A percentile compares a stretch with the other conserved stretches of the same genome.
Conservation (phyloP, 2,329 filamentous ascomycete genomes). For the Trichophyton mentagrophytes region DNA sequence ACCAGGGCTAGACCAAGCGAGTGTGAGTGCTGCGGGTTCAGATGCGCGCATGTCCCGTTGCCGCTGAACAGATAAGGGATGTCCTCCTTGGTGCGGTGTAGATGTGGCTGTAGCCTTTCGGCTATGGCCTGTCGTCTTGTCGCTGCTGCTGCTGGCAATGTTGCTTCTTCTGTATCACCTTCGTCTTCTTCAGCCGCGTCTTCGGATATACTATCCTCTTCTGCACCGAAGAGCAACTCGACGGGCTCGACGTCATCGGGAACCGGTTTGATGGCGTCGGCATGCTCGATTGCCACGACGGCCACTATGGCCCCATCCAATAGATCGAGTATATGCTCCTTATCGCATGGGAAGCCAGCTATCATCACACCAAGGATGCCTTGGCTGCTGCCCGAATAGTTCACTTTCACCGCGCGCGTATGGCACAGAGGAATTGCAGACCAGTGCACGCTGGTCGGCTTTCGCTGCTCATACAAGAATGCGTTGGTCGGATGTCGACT, state of each 20-base stretch:
- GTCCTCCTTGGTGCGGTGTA: slow-evolving; percentile 28
- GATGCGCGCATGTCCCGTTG: slow-evolving; percentile 29
- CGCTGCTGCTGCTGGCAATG: neutral
- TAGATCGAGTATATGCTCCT: slow-evolving; percentile 37
- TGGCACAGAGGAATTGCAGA: slow-evolving; percentile 33
- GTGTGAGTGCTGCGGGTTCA: slow-evolving; percentile 37
- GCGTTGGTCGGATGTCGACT: slow-evolving; percentile 16
- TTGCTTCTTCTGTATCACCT: neutral
- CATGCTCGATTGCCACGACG: slow-evolving; percentile 38
- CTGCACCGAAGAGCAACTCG: slow-evolving; percentile 2
- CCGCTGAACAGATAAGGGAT: slow-evolving; percentile 41
- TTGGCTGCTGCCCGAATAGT: slow-evolving; percentile 34
- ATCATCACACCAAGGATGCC: slow-evolving; percentile 41
- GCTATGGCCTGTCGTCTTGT: neutral
- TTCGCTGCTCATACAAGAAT: neutral
- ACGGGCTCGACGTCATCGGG: too few relatives aligned
- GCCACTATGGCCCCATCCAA: slow-evolving; percentile 44
- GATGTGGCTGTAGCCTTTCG: neutral
- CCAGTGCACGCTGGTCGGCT: slow-evolving; percentile 30
- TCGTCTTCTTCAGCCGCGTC: neutral
- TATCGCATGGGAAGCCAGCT: slow-evolving; percentile 37
- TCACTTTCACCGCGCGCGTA: slow-evolving; percentile 37
- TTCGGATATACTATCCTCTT: neutral
- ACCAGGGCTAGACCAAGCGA: slow-evolving; percentile 40
- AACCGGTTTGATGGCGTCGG: slow-evolving; percentile 14